phyloP scores from a whole-genome alignment of 2,329 filamentous ascomycete species.

The Xylaria sp. region DNA sequence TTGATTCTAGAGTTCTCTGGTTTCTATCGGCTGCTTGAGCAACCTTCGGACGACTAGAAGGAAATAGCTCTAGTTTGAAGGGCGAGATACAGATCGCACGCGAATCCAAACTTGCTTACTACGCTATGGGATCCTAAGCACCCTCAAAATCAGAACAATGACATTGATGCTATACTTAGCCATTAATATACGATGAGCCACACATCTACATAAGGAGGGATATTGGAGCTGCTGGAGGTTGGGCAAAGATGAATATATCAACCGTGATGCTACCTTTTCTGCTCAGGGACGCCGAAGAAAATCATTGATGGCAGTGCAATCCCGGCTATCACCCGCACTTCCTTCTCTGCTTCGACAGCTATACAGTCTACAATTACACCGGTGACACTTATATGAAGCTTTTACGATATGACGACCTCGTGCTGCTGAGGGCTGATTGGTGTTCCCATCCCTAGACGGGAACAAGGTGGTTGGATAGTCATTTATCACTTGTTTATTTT shows the following conservation, averaged over 20 bases:
- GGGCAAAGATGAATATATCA: neutral
- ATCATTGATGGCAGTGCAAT: neutral
- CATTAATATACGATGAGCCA: slow-evolving; percentile 1
- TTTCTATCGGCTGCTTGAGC: neutral
- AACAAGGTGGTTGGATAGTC: slow-evolving; percentile 6
- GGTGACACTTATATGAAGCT: slow-evolving; percentile 3
- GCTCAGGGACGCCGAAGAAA: neutral
- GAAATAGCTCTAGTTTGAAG: neutral
- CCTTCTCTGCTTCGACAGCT: slow-evolving; percentile 62
- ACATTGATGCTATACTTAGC: slow-evolving; percentile 5
- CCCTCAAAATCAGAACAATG: neutral
- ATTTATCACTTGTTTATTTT: slow-evolving; percentile 17
- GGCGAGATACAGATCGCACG: neutral
- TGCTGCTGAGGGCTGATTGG: slow-evolving; percentile 4
- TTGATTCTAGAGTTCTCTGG: neutral
- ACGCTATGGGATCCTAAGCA: neutral
- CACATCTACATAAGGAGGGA: neutral
- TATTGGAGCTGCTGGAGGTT: neutral
- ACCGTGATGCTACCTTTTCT: neutral
- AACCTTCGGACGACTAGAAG: neutral
- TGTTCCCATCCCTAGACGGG: neutral
- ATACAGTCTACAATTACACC: slow-evolving; percentile 2
- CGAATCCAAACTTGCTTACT: neutral
- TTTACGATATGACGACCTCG: neutral
- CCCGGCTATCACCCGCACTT: neutral